Evolutionary conservation across 306 rosid species (phyloP).

Genomic region (Canavalia ensiformis): DNA sequence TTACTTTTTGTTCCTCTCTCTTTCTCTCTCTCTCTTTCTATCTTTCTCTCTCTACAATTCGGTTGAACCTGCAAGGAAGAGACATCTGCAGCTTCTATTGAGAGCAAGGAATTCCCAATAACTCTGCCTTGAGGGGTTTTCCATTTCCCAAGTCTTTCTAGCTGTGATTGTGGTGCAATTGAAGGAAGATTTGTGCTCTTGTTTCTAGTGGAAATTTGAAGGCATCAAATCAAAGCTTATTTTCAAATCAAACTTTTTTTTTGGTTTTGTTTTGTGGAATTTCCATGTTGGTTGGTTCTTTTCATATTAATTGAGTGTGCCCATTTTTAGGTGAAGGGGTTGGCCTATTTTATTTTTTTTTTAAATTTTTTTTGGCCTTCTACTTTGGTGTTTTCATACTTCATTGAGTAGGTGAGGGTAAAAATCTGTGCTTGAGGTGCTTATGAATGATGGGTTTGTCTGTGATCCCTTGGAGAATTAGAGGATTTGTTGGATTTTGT

Average conservation of each 20-base stretch:
- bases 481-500: constrained; percentile 41
- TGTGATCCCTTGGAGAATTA: constrained; percentile 47
- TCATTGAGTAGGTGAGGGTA: constrained; percentile 24
- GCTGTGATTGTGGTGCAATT: constrained; percentile 35
- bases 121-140: constrained; percentile 46
- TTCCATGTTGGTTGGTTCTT: constrained; percentile 24
- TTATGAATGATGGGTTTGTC: constrained; percentile 38
- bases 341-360: constrained; percentile 39
- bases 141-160: constrained; percentile 36
- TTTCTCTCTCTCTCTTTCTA: constrained; percentile 31
- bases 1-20: constrained; percentile 46
- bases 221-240: constrained; percentile 37
- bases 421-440: constrained; percentile 47
- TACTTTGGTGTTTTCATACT: constrained; percentile 33
- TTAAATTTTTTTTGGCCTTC: not conserved
- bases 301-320: constrained; percentile 42
- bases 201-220: constrained; percentile 19
- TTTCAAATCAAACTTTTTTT: constrained; percentile 44
- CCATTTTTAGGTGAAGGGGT: constrained; percentile 56
- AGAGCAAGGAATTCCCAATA: constrained; percentile 64
- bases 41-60: constrained; percentile 58
- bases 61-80: constrained; percentile 67
- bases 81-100: constrained; percentile 61
- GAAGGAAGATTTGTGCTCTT: constrained; percentile 38
- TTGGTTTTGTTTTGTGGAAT: constrained; percentile 7